These are phyloP conservation scores for Sporodiniella umbellata DNA, from an alignment of 371 early-diverging fungal genomes.

Conservation along the genomic window DNA sequence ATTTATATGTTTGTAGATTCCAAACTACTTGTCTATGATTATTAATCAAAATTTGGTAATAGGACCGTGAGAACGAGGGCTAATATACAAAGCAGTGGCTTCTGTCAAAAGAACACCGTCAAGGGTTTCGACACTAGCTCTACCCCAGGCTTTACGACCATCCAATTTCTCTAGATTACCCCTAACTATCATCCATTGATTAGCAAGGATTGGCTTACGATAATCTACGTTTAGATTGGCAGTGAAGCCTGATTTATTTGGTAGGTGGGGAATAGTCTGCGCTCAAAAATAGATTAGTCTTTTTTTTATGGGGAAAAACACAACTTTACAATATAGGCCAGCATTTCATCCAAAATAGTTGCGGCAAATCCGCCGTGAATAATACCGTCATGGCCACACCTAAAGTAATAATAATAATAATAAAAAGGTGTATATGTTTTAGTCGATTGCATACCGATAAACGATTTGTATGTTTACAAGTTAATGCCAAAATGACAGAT, in stretches of 20 bases:
- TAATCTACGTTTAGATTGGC: slow-evolving; percentile 76
- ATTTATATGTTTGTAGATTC: too few species aligned
- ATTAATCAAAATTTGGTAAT: slow-evolving; percentile 14
- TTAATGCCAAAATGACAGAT: slow-evolving; percentile 34
- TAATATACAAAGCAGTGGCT: slow-evolving; percentile 65
- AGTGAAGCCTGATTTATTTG: slow-evolving; percentile 69
- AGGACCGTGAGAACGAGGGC: slow-evolving; percentile 45
- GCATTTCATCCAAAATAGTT: slow-evolving; percentile 65
- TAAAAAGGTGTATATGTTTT: too few species aligned
- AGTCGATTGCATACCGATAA: slow-evolving; percentile 7
- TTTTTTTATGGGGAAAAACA: neutral
- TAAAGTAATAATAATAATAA: too few species aligned
- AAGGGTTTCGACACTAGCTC: slow-evolving; percentile 56
- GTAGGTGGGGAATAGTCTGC: slow-evolving; percentile 57
- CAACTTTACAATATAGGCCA: slow-evolving; percentile 49
- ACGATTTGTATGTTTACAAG: slow-evolving; percentile 27
- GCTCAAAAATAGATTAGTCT: neutral
- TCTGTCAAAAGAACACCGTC: slow-evolving; percentile 57
- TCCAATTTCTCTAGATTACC: slow-evolving; percentile 60
- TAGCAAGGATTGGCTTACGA: slow-evolving; percentile 63
- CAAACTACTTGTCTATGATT: too few species aligned
- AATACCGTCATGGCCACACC: slow-evolving; percentile 69
- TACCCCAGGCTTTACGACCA: slow-evolving; percentile 71
- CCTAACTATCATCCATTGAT: slow-evolving; percentile 63
- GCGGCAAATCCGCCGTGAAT: slow-evolving; percentile 74